phyloP scores from a whole-genome alignment of 306 rosid species.

The Medicago arabica region DNA sequence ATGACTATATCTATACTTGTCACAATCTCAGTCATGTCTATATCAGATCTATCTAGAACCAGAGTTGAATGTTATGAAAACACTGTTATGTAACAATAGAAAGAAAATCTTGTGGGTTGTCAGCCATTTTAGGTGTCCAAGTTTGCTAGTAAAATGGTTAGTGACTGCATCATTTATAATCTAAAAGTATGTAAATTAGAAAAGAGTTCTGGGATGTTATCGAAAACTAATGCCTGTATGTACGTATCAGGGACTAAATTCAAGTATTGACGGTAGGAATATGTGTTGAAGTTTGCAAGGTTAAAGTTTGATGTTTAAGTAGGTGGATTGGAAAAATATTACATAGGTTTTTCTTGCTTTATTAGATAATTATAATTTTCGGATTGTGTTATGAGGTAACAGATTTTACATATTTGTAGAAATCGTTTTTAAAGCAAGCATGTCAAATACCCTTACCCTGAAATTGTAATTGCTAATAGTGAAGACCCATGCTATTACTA shows the following conservation, averaged over 20 bases:
- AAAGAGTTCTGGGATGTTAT: constrained; percentile 16
- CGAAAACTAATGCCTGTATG: not conserved
- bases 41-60: constrained; percentile 19
- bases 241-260: constrained; percentile 1
- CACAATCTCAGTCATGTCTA: constrained; percentile 1
- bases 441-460: constrained; percentile 18
- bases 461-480: constrained; percentile 28
- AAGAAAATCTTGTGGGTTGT: constrained; percentile 6
- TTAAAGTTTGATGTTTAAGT: constrained; percentile 25
- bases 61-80: constrained; percentile 27
- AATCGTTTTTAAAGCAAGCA: constrained; percentile 1
- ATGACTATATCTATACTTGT: not conserved
- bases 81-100: not conserved
- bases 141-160: constrained; percentile 7
- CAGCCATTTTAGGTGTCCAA: constrained; percentile 1
- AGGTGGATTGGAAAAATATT: constrained; percentile 17
- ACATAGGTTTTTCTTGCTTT: constrained; percentile 10
- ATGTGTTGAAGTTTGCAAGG: constrained; percentile 34
- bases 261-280: constrained; percentile 11
- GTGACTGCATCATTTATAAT: constrained; percentile 12
- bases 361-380: constrained; percentile 3
- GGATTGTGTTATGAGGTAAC: constrained; percentile 13
- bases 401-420: constrained; percentile 14
- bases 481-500: constrained; percentile 1
- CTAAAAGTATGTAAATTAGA: not conserved